phyloP scores from a whole-genome alignment of 1,139 yeast species.

The Entelexis paramagnoliae region DNA sequence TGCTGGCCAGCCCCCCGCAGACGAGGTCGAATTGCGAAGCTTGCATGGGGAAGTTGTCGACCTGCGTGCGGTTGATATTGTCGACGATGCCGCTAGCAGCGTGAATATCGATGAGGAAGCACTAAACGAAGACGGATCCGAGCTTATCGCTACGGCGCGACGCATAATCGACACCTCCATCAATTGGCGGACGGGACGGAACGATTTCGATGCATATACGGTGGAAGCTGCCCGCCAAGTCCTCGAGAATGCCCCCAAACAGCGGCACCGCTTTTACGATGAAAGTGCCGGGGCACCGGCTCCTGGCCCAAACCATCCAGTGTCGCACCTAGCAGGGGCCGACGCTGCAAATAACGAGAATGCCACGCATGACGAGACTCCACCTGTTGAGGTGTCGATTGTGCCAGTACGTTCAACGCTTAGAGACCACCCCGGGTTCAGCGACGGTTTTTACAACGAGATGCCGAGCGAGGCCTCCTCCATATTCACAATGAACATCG shows the following conservation, averaged over 20 bases:
- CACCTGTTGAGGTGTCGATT: background rate
- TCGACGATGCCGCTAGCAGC: slow-evolving; percentile 30
- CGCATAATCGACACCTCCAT: slow-evolving; percentile 17
- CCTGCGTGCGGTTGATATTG: slow-evolving; percentile 5
- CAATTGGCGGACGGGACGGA: slow-evolving; percentile 16
- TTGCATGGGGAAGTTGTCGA: background rate
- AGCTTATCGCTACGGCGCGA: slow-evolving; percentile 25
- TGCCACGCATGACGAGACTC: background rate
- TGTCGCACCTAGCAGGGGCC: no score
- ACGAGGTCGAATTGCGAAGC: slow-evolving; percentile 1
- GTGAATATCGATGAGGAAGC: slow-evolving; percentile 29
- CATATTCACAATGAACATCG: slow-evolving; percentile 23
- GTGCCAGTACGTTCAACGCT: background rate
- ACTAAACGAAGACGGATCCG: slow-evolving; percentile 25
- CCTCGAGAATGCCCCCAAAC: slow-evolving; percentile 25
- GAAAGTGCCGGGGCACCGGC: background rate
- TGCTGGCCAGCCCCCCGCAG: background rate
- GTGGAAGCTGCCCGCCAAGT: slow-evolving; percentile 32
- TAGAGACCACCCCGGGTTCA: background rate
- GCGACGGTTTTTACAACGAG: slow-evolving; percentile 13
- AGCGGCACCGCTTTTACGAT: slow-evolving; percentile 7
- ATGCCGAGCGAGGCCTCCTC: slow-evolving; percentile 23
- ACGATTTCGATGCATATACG: slow-evolving; percentile 37
- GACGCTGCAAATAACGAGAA: background rate
- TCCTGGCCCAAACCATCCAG: background rate